phyloP scores from a whole-genome alignment of 2,329 filamentous ascomycete species.

The Penicillium vulpinum region DNA sequence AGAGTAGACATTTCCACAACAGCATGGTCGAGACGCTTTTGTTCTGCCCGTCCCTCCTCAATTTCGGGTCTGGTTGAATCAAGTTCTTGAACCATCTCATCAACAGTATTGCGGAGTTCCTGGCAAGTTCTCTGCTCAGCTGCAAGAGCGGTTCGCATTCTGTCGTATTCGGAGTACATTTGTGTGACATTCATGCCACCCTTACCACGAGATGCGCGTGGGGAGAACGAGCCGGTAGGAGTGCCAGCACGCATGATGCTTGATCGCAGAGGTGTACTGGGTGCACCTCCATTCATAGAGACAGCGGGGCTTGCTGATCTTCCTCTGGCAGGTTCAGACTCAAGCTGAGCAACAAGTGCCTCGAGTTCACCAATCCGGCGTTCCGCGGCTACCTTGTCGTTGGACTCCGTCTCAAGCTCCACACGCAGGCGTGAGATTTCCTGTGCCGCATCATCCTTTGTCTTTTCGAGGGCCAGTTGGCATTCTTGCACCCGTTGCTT shows the following conservation, averaged over 20 bases:
- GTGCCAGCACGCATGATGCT: constrained; percentile 37
- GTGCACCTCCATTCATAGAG: constrained; percentile 50
- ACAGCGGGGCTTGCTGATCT: constrained; percentile 57
- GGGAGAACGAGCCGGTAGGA: constrained; percentile 53
- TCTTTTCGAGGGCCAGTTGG: constrained; percentile 56
- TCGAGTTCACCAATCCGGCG: constrained; percentile 65
- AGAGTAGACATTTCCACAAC: constrained; percentile 81
- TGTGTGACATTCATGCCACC: constrained; percentile 61
- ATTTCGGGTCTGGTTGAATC: constrained; percentile 87
- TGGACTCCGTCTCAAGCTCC: constrained; percentile 57
- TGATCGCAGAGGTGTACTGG: constrained; percentile 52
- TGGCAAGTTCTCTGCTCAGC: constrained; percentile 72
- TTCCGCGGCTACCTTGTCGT: constrained; percentile 63
- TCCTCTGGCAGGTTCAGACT: constrained; percentile 52
- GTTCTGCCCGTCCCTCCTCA: constrained; percentile 78
- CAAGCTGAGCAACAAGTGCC: constrained; percentile 60
- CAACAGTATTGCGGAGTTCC: constrained; percentile 72
- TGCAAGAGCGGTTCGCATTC: constrained; percentile 67
- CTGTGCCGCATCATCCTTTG: constrained; percentile 63
- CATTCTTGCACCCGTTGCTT: constrained; percentile 62
- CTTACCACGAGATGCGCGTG: constrained; percentile 55
- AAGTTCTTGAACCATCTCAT: constrained; percentile 80
- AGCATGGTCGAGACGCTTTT: constrained; percentile 75
- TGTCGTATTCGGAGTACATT: constrained; percentile 62
- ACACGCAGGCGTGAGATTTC: constrained; percentile 56